A percentile compares a stretch with the other conserved stretches of the same genome.
These are phyloP conservation scores for Xylariaceae sp. DNA, from an alignment of 2,329 filamentous ascomycete species.

Conservation along the genomic window DNA sequence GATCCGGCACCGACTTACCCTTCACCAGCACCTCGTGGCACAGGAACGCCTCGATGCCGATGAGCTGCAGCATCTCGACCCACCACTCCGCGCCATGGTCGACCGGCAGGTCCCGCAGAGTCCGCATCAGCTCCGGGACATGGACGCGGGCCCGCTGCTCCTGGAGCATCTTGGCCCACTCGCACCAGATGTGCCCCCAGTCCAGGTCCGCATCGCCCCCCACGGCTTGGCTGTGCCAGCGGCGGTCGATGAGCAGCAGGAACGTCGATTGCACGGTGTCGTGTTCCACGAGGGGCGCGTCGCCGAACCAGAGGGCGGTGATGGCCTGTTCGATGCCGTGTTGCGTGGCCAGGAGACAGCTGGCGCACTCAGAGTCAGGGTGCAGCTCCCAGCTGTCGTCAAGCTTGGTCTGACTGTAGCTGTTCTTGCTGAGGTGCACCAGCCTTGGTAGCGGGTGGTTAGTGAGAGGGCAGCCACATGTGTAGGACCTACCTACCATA, in stretches of 20 bases:
- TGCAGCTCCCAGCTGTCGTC: background rate
- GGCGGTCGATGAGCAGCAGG: background rate
- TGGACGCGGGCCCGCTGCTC: conserved; percentile 2
- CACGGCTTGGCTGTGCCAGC: background rate
- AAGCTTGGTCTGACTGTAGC: background rate
- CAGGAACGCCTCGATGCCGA: conserved; percentile 3
- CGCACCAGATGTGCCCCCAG: conserved; percentile 7
- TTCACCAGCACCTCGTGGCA: background rate
- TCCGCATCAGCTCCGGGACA: background rate
- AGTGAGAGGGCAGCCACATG: conserved; percentile 3
- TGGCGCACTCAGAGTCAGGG: background rate
- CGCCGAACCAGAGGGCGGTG: conserved; percentile 2
- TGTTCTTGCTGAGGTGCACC: background rate
- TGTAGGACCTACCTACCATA: background rate
- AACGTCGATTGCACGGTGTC: background rate
- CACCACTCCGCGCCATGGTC: background rate
- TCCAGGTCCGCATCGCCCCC: background rate
- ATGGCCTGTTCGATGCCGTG: conserved; percentile 4
- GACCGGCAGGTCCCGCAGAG: background rate
- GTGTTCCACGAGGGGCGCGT: conserved; percentile 1
- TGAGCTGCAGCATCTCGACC: background rate
- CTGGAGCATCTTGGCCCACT: conserved; percentile 6
- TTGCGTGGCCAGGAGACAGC: conserved; percentile 5
- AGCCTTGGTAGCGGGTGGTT: conserved; percentile 4
- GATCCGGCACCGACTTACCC: background rate